These are phyloP conservation scores for Coprinopsis cinerea DNA, from an alignment of 768 basidiomycete genomes.

Conservation along the genomic window DNA sequence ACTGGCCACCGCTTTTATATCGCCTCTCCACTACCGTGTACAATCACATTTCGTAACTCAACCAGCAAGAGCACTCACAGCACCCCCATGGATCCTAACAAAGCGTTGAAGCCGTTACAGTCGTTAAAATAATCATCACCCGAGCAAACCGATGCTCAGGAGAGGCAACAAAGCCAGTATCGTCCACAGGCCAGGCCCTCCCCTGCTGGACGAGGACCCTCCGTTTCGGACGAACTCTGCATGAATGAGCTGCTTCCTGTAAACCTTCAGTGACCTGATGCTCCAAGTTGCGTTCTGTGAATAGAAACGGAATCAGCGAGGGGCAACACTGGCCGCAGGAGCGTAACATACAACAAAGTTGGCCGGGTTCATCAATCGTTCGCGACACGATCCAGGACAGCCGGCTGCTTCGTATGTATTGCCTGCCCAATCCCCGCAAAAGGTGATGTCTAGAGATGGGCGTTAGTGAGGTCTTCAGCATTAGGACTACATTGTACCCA, in stretches of 20 bases:
- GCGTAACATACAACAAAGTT: constrained; percentile 60
- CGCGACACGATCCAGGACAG: constrained; percentile 70
- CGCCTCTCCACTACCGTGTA: too few species aligned
- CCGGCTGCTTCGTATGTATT: constrained; percentile 69
- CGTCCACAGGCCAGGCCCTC: too few species aligned
- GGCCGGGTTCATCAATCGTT: constrained; percentile 54
- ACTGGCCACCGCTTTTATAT: too few species aligned
- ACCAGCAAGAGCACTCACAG: too few species aligned
- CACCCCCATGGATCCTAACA: too few species aligned
- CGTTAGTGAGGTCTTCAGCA: neutral
- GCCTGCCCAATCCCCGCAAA: constrained; percentile 85
- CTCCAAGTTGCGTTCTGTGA: constrained; percentile 73
- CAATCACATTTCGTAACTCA: too few species aligned
- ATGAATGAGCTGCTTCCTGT: constrained; percentile 48
- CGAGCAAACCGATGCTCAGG: too few species aligned
- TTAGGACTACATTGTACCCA: constrained; percentile 34
- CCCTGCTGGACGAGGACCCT: too few species aligned
- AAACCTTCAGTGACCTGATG: constrained; percentile 75
- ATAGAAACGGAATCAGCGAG: neutral
- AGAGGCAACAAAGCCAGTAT: too few species aligned
- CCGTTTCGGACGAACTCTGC: too few species aligned
- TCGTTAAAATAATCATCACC: too few species aligned
- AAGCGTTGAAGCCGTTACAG: too few species aligned
- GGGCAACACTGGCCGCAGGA: neutral
- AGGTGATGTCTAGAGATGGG: constrained; percentile 59